phyloP scores from a whole-genome alignment of 1,139 yeast genomes.

The Pichia sp. region DNA sequence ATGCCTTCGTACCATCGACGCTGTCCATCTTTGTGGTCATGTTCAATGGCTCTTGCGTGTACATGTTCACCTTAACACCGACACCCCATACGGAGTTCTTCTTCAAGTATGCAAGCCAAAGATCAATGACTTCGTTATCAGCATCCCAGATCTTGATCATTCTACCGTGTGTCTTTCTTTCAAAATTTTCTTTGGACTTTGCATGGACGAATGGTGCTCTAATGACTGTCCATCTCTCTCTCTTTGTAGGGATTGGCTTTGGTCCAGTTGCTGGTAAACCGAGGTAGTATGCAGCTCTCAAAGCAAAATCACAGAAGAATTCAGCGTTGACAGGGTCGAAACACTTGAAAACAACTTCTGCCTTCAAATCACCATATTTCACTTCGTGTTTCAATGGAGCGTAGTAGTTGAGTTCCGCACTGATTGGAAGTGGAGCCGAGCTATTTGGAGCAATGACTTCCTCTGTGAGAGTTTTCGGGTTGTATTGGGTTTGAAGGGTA shows the following conservation, averaged over 20 bases:
- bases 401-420: slow-evolving; percentile 74
- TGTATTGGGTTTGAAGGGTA: slow-evolving; percentile 28
- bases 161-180: slow-evolving; percentile 77
- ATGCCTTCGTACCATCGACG: slow-evolving; percentile 19
- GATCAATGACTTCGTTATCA: slow-evolving; percentile 75
- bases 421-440: slow-evolving; percentile 64
- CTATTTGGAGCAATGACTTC: slow-evolving; percentile 27
- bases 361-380: slow-evolving; percentile 65
- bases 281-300: slow-evolving; percentile 83
- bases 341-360: slow-evolving; percentile 65
- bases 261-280: slow-evolving; percentile 79
- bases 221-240: slow-evolving; percentile 90
- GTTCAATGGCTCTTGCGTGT: slow-evolving; percentile 48
- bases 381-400: slow-evolving; percentile 69
- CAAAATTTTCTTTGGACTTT: slow-evolving; percentile 89
- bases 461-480: slow-evolving; percentile 36
- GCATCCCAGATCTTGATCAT: slow-evolving; percentile 74
- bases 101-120: slow-evolving; percentile 72
- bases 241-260: slow-evolving; percentile 58
- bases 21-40: slow-evolving; percentile 29
- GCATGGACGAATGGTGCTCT: slow-evolving; percentile 94
- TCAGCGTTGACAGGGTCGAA: slow-evolving; percentile 65
- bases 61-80: slow-evolving; percentile 70
- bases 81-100: slow-evolving; percentile 79
- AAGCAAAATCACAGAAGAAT: slow-evolving; percentile 76